A percentile compares a stretch with the other conserved stretches of the same genome.
phyloP scores from a whole-genome alignment of 2,329 filamentous ascomycete species.

The Claviceps digitariae region DNA sequence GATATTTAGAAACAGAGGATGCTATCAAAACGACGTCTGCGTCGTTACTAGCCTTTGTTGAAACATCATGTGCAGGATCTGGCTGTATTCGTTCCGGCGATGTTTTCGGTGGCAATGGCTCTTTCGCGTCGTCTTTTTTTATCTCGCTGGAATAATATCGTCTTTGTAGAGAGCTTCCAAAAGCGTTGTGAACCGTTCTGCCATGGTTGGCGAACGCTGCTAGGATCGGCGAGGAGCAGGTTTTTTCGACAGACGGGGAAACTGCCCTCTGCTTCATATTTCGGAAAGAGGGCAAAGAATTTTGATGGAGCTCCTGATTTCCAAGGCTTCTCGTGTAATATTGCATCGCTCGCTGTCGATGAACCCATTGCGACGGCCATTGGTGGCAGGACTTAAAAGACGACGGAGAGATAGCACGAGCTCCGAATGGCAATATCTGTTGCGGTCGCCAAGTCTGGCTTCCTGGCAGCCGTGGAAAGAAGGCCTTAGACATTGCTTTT shows the following conservation, averaged over 20 bases:
- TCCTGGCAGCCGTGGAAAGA: constrained; percentile 22
- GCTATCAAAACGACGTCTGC: constrained; percentile 28
- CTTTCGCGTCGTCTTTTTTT: background rate
- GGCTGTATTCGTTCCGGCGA: background rate
- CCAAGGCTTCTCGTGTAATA: background rate
- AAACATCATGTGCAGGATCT: background rate
- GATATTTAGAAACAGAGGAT: constrained; percentile 43
- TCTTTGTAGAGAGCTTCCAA: background rate
- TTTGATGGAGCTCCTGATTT: background rate
- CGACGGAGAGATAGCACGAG: constrained; percentile 1
- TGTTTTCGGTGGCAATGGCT: background rate
- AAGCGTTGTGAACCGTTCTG: background rate
- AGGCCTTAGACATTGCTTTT: constrained; percentile 27
- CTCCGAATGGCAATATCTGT: constrained; percentile 9
- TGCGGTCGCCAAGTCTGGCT: constrained; percentile 20
- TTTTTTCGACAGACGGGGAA: background rate
- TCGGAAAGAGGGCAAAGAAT: background rate
- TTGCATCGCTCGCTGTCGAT: background rate
- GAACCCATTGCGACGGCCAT: constrained; percentile 1
- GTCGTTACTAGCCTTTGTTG: constrained; percentile 6
- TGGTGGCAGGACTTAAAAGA: background rate
- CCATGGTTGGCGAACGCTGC: background rate
- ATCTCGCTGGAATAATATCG: background rate
- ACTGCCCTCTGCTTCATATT: background rate
- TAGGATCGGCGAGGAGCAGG: background rate